Percentiles rank a stretch among this genome's conserved stretches.
Conservation (phyloP, 2,329 filamentous ascomycete species). For the Talaromyces sp. region DNA sequence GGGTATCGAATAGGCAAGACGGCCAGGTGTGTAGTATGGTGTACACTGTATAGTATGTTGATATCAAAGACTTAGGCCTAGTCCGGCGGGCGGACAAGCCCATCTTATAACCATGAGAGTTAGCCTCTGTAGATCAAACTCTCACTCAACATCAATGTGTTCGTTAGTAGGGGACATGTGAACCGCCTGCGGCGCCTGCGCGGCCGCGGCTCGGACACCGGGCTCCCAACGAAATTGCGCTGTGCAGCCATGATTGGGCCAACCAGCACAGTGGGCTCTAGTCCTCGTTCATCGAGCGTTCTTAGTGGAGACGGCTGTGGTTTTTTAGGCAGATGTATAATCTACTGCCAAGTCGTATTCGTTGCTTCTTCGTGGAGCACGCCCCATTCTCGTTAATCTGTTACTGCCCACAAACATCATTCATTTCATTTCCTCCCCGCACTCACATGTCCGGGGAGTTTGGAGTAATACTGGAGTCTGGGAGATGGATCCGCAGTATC, state of each 20-base stretch:
- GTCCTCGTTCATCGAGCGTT: not conserved
- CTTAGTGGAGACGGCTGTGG: not conserved
- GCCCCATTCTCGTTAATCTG: not conserved
- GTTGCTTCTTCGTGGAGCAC: not conserved
- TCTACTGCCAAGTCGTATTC: not conserved
- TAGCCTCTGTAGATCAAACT: not conserved
- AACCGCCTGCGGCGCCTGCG: not conserved
- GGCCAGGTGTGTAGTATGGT: not conserved
- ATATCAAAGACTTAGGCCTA: not conserved
- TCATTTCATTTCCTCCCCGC: not conserved
- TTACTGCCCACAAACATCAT: not conserved
- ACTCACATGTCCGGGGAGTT: not conserved
- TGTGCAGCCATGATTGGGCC: not conserved
- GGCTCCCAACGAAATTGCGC: not conserved
- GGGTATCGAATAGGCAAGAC: not conserved
- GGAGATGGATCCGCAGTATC: too few species aligned
- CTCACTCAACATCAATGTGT: not conserved
- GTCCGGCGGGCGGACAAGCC: not conserved
- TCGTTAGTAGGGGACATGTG: not conserved
- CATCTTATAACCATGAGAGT: slow-evolving; percentile 1
- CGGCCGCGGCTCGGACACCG: not conserved
- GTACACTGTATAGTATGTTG: not conserved
- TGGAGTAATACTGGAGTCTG: not conserved
- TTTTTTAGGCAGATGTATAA: not conserved
- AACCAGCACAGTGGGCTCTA: not conserved